phyloP scores from a whole-genome alignment of 225 moss, liverwort and hornwort species.

The Asterella californica region DNA sequence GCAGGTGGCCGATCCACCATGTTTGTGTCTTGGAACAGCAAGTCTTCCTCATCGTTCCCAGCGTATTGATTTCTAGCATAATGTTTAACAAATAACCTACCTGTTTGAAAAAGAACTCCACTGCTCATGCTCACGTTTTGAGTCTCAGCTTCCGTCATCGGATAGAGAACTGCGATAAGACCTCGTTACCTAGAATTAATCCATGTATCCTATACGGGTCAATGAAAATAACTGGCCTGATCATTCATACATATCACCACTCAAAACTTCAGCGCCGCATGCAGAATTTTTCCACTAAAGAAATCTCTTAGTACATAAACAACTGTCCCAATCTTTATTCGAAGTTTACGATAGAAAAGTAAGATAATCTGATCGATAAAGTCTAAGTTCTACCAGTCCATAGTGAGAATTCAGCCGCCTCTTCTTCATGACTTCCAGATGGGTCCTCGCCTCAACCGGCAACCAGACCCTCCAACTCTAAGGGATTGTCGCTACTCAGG shows the following conservation, averaged over 20 bases:
- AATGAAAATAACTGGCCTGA: background rate
- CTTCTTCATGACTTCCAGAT: background rate
- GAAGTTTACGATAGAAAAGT: no score
- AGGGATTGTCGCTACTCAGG: background rate
- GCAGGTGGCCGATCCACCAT: constrained; percentile 40
- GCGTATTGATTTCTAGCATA: constrained; percentile 27
- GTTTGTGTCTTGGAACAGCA: constrained; percentile 42
- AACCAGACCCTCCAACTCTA: background rate
- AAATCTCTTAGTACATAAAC: no score
- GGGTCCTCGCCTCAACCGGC: background rate
- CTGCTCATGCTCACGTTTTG: constrained; percentile 24
- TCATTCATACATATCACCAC: background rate
- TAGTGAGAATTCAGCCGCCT: constrained; percentile 9
- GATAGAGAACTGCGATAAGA: background rate
- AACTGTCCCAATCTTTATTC: background rate
- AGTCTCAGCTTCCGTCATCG: constrained; percentile 34
- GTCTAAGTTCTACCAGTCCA: background rate
- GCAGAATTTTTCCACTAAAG: no score
- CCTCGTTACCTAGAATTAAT: background rate
- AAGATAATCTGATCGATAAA: background rate
- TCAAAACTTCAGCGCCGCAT: background rate
- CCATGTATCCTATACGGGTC: background rate
- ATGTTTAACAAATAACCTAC: constrained; percentile 35
- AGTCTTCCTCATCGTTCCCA: constrained; percentile 41
- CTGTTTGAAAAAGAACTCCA: constrained; percentile 27